Conservation (phyloP, 2,329 filamentous ascomycete genomes). For the Phoma sp. region DNA sequence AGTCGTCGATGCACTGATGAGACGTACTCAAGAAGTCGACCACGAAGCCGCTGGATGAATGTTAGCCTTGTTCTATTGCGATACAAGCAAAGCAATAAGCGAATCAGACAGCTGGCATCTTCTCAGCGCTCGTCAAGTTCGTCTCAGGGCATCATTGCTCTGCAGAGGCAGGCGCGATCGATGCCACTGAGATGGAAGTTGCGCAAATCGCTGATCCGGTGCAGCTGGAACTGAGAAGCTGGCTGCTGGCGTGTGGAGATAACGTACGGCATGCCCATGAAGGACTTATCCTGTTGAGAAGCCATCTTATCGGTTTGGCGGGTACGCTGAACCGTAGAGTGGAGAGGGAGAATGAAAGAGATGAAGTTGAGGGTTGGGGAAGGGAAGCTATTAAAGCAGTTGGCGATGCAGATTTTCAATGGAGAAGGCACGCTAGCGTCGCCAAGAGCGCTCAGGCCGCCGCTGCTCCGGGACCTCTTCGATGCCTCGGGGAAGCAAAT, state of each 20-base stretch:
- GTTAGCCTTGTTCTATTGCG: slow-evolving; percentile 30
- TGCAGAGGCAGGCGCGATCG: slow-evolving; percentile 23
- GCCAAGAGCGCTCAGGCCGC: slow-evolving; percentile 32
- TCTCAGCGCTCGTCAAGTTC: slow-evolving; percentile 24
- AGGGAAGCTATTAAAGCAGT: slow-evolving; percentile 33
- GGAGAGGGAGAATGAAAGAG: slow-evolving; percentile 30
- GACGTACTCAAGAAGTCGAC: slow-evolving; percentile 99
- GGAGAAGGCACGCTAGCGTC: slow-evolving; percentile 15
- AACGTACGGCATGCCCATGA: slow-evolving; percentile 56
- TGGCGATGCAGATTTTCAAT: slow-evolving; percentile 26
- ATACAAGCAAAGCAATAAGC: slow-evolving; percentile 12
- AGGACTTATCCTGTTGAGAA: slow-evolving; percentile 19
- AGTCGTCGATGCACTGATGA: slow-evolving; percentile 7
- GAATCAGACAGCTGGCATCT: slow-evolving; percentile 24
- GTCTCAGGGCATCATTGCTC: slow-evolving; percentile 28
- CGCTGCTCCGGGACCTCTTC: slow-evolving; percentile 30
- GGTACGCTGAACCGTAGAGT: slow-evolving; percentile 15
- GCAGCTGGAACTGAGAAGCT: slow-evolving; percentile 27
- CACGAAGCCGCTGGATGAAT: slow-evolving; percentile 75
- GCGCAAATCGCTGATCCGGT: slow-evolving; percentile 22
- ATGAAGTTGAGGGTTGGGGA: slow-evolving; percentile 25
- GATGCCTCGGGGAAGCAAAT: slow-evolving; percentile 29
- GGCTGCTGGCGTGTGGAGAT: slow-evolving; percentile 11
- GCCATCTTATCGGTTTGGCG: slow-evolving; percentile 20
- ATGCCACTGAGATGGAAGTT: slow-evolving; percentile 40